Evolutionary conservation across 768 basidiomycete species (phyloP), one percentile per base, ranked within the genome.

Genomic region (Pleurotus tuoliensis): DNA sequence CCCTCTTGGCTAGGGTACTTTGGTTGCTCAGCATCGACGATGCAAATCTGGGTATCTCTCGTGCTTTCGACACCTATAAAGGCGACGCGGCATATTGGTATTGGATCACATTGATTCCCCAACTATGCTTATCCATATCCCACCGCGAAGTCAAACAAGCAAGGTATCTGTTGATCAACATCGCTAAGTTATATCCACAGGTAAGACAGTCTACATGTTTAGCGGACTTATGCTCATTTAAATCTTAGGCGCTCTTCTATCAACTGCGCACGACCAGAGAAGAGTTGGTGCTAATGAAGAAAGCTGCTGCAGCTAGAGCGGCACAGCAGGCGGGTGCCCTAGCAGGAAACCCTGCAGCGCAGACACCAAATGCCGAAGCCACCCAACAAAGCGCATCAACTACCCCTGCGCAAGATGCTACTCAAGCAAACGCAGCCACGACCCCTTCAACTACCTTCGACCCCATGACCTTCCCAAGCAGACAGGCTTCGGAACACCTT

Each of bases 31-130:
- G 92, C 65, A 78, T 98, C 15, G 97, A 99, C 66, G 96, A 99
- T 58, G 75, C 70, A 13, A 71, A 76, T 20, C 78, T 86, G 58
- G 83, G 83, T 1, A 85, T 91, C 55, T 87, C 88, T 20, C 81
- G 86, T 44, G 87, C 90, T 0, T 97, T 97, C 63, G 94, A 98
- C 66, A 88, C 86, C 20, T 97, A 97, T 73, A 96, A 95, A 68
- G 96, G 96, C 58, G 96, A 98, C 65, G 85, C 92, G 3, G 94
- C 94, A 11, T 90, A 90, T 61, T 99, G 97, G 97, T 98, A 93
- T 70, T 99, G 97, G 97, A 95, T 99, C 63, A 91, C 96, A 1
- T 76, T 98, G 56, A 94, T 97, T 45, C 97, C 97, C 3, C 96
- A 99, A 65, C 81, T 99, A 7, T 87, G 94, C 61, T 69, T 90